phyloP scores from a whole-genome alignment of 176 grass and related monocot genomes.

The Carex parvula region DNA sequence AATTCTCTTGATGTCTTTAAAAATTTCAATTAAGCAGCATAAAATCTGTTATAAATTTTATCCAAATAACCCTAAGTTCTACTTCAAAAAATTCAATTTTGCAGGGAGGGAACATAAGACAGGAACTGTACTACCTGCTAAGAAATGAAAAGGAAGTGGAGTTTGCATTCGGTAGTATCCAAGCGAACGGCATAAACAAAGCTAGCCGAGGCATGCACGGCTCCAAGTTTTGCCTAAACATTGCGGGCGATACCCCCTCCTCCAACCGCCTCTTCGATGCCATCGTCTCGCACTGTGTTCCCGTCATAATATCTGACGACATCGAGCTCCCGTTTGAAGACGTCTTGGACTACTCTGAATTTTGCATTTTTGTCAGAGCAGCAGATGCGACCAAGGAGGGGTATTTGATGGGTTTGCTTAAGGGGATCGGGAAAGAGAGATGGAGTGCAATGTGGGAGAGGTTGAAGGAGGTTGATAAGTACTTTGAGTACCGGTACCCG shows the following conservation, averaged over 20 bases:
- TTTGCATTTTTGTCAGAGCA: slow-evolving; percentile 68
- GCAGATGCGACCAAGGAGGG: slow-evolving; percentile 66
- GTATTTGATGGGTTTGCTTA: slow-evolving; percentile 50
- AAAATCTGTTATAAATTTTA: neutral
- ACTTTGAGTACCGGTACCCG: slow-evolving; percentile 67
- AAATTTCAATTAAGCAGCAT: neutral
- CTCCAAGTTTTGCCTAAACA: slow-evolving; percentile 87
- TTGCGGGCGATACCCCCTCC: slow-evolving; percentile 85
- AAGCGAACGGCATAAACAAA: slow-evolving; percentile 73
- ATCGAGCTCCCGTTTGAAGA: slow-evolving; percentile 89
- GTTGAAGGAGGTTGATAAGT: slow-evolving; percentile 66
- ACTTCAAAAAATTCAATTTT: slow-evolving; percentile 1
- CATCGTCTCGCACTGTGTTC: slow-evolving; percentile 68
- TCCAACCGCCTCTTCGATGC: slow-evolving; percentile 91
- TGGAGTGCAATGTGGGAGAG: slow-evolving; percentile 75
- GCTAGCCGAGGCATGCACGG: slow-evolving; percentile 71
- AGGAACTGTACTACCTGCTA: slow-evolving; percentile 73
- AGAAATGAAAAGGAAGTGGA: slow-evolving; percentile 69
- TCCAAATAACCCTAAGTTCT: neutral
- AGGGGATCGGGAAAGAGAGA: slow-evolving; percentile 37
- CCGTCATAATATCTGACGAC: slow-evolving; percentile 74
- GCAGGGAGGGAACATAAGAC: slow-evolving; percentile 75
- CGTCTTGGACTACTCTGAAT: slow-evolving; percentile 66
- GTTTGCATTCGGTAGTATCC: slow-evolving; percentile 73
- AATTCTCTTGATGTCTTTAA: neutral